Evolutionary conservation across 1,284 basidiomycete species (phyloP).

Genomic region (Pseudozyma sp.): DNA sequence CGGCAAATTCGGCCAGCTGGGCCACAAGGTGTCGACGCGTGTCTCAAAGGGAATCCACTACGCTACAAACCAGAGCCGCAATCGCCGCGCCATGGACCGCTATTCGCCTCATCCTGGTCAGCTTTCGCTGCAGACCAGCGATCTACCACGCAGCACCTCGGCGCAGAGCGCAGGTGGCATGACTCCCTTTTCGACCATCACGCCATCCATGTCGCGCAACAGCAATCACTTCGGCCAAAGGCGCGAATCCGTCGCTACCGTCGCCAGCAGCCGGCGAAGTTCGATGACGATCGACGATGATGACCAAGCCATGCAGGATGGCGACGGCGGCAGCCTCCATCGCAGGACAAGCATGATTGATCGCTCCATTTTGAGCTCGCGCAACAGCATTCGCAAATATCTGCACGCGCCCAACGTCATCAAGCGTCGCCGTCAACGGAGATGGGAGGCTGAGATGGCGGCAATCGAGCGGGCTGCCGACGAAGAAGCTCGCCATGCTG

Average conservation of each 20-base stretch:
- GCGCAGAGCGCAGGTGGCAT: constrained; percentile 15
- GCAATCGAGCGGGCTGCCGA: constrained; percentile 26
- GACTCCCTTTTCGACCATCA: constrained; percentile 28
- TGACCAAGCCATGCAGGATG: constrained; percentile 19
- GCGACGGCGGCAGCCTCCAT: constrained; percentile 6
- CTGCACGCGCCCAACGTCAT: constrained; percentile 40
- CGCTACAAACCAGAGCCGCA: constrained; percentile 53
- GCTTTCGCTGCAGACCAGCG: constrained; percentile 28
- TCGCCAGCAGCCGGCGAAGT: constrained; percentile 41
- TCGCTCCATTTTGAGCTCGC: constrained; percentile 40
- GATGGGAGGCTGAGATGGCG: constrained; percentile 50
- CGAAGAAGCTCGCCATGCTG: constrained; percentile 22
- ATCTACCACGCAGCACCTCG: constrained; percentile 24
- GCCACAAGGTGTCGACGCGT: constrained; percentile 37
- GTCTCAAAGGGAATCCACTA: constrained; percentile 58
- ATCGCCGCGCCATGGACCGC: constrained; percentile 60
- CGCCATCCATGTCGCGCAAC: constrained; percentile 28
- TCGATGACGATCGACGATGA: constrained; percentile 34
- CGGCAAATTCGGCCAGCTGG: constrained; percentile 28
- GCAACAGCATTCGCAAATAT: constrained; percentile 41
- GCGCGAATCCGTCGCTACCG: constrained; percentile 39
- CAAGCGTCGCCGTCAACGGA: constrained; percentile 41
- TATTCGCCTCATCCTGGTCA: constrained; percentile 54
- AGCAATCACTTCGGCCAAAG: constrained; percentile 26
- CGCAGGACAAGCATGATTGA: constrained; percentile 30